Conservation (phyloP, 2,329 filamentous ascomycete species). For the Xylaria sp. region DNA sequence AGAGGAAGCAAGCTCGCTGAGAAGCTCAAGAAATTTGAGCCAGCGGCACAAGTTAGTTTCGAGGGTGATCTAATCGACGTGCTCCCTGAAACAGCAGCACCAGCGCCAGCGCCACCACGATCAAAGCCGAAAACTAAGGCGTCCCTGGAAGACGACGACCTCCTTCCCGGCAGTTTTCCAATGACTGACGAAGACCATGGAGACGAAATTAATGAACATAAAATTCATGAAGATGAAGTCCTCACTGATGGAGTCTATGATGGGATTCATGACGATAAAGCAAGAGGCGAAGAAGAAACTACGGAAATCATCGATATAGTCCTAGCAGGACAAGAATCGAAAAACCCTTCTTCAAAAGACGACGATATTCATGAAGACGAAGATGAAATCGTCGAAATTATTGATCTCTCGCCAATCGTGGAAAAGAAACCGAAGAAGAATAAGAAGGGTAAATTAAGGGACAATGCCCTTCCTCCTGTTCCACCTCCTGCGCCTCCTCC, state of each 20-base stretch:
- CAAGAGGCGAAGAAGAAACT: conserved; percentile 50
- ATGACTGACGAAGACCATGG: conserved; percentile 37
- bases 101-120: conserved; percentile 56
- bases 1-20: conserved; percentile 64
- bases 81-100: conserved; percentile 51
- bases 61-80: conserved; percentile 50
- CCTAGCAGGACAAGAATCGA: conserved; percentile 46
- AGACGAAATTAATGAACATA: conserved; percentile 33
- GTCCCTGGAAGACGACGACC: conserved; percentile 52
- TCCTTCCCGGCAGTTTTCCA: conserved; percentile 49
- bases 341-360: conserved; percentile 48
- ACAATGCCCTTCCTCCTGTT: conserved; percentile 43
- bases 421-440: conserved; percentile 50
- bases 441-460: conserved; percentile 51
- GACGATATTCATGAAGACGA: conserved; percentile 35
- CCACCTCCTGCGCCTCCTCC: conserved; percentile 53
- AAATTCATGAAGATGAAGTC: conserved; percentile 14
- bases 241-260: conserved; percentile 44
- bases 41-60: conserved; percentile 51
- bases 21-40: conserved; percentile 66
- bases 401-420: conserved; percentile 58
- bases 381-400: conserved; percentile 59
- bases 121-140: conserved; percentile 51
- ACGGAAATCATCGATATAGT: conserved; percentile 63
- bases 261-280: conserved; percentile 28